Evolutionary conservation across 1,284 basidiomycete species (phyloP).

Genomic region (Cryptococcus jaspeensis): DNA sequence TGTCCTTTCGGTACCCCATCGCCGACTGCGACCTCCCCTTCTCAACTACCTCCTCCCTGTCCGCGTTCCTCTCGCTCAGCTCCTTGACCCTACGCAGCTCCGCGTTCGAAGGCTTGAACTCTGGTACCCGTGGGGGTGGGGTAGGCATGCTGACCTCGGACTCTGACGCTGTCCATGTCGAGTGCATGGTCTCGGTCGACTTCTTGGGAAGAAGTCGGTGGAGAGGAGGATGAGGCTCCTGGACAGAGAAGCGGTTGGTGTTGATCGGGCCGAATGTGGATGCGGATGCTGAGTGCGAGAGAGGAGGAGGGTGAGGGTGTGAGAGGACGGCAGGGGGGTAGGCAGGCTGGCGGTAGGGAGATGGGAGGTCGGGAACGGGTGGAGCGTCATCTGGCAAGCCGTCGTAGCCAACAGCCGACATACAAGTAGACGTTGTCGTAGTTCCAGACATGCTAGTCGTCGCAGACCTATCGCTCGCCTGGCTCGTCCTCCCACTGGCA

Average conservation of each 20-base stretch:
- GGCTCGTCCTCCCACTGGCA: conserved; percentile 4
- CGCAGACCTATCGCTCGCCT: conserved; percentile 11
- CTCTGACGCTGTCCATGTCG: conserved; percentile 2
- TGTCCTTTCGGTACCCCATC: not conserved
- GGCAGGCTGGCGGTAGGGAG: conserved; percentile 3
- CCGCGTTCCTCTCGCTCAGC: conserved; percentile 17
- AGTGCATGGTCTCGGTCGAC: conserved; percentile 23
- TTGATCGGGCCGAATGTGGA: not conserved
- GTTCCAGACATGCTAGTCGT: conserved; percentile 3
- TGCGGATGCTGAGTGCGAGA: conserved; percentile 8
- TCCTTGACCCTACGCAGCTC: conserved; percentile 17
- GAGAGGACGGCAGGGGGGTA: conserved; percentile 3
- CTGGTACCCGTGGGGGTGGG: not conserved
- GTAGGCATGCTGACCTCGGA: not conserved
- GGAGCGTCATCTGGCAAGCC: not conserved
- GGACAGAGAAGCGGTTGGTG: conserved; percentile 8
- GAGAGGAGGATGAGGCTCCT: conserved; percentile 13
- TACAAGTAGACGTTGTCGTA: conserved; percentile 1
- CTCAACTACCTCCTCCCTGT: not conserved
- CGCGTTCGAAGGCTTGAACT: conserved; percentile 12
- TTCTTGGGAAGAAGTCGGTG: conserved; percentile 13
- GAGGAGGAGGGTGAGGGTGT: conserved; percentile 19
- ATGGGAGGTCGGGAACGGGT: conserved; percentile 9
- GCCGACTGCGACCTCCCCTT: not conserved
- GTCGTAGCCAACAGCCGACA: not conserved